Conservation (phyloP, 2,329 filamentous ascomycete genomes). For the Ceratocystis alfenasii region DNA sequence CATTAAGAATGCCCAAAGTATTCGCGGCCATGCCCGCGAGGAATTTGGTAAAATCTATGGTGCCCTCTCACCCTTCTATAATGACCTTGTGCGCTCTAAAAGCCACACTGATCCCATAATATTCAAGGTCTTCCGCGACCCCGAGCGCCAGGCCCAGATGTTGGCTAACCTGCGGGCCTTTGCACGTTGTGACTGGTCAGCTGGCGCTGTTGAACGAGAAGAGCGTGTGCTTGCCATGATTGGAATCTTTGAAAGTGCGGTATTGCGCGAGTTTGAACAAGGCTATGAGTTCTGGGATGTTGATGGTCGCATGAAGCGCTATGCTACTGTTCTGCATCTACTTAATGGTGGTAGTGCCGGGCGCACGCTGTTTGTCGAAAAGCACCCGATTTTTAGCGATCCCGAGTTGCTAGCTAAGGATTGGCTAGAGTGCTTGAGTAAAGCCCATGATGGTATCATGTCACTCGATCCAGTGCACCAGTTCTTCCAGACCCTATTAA, state of each 20-base stretch:
- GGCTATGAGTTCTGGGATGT: slow-evolving; percentile 83
- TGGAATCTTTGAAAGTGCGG: slow-evolving; percentile 78
- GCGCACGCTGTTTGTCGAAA: slow-evolving; percentile 76
- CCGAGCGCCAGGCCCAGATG: slow-evolving; percentile 83
- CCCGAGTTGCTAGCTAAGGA: slow-evolving; percentile 54
- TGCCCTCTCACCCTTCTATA: slow-evolving; percentile 80
- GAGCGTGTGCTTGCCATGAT: slow-evolving; percentile 63
- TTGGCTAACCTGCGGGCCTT: slow-evolving; percentile 70
- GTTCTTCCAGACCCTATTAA: slow-evolving; percentile 66
- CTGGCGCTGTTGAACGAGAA: slow-evolving; percentile 59
- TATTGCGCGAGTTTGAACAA: slow-evolving; percentile 82
- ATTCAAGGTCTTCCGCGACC: slow-evolving; percentile 77
- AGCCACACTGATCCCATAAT: slow-evolving; percentile 69
- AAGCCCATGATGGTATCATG: slow-evolving; percentile 51
- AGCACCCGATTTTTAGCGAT: slow-evolving; percentile 71
- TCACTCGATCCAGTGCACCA: slow-evolving; percentile 66
- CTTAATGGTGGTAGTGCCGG: slow-evolving; percentile 71
- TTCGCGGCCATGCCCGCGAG: slow-evolving; percentile 71
- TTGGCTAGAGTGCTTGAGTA: slow-evolving; percentile 70
- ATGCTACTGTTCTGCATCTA: slow-evolving; percentile 70
- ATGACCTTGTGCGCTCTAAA: slow-evolving; percentile 60
- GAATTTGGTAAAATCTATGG: slow-evolving; percentile 87
- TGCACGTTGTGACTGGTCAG: slow-evolving; percentile 64
- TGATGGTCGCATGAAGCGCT: slow-evolving; percentile 76
- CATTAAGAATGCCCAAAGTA: slow-evolving; percentile 59